Percentiles rank a stretch among this genome's conserved stretches.
phyloP scores from a whole-genome alignment of 768 basidiomycete species.

The Leccinum subtestaceum region DNA sequence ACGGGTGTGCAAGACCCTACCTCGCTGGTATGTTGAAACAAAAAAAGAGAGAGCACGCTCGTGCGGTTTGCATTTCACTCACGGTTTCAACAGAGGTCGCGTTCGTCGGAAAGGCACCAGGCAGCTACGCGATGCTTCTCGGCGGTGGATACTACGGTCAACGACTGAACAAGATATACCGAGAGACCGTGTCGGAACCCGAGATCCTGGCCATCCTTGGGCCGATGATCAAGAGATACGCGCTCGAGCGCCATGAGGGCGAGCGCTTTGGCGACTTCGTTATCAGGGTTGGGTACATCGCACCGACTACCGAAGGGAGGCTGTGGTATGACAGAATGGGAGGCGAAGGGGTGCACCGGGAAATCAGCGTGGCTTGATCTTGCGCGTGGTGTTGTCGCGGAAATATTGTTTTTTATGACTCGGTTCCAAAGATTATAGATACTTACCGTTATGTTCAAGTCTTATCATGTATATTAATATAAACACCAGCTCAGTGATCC shows the following conservation, averaged over 20 bases:
- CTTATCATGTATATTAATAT: neutral
- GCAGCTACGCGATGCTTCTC: constrained; percentile 89
- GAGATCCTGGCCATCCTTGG: constrained; percentile 86
- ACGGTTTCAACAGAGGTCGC: constrained; percentile 66
- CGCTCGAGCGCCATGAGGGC: constrained; percentile 78
- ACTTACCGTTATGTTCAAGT: neutral
- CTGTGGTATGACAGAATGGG: constrained; percentile 86
- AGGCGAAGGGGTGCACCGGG: constrained; percentile 63
- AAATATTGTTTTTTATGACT: neutral
- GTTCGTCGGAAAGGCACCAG: constrained; percentile 94
- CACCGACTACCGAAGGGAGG: constrained; percentile 78
- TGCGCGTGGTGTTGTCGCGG: neutral
- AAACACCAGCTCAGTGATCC: neutral
- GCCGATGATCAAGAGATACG: constrained; percentile 95
- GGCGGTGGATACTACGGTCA: constrained; percentile 96
- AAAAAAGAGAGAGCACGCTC: neutral
- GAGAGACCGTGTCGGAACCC: constrained; percentile 85
- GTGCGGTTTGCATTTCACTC: neutral
- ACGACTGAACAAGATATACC: constrained; percentile 93
- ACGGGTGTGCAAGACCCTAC: constrained; percentile 92
- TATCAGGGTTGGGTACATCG: constrained; percentile 87
- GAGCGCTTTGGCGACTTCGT: constrained; percentile 97
- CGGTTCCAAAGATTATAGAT: neutral
- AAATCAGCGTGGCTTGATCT: constrained; percentile 22
- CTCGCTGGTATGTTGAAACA: constrained; percentile 60